A percentile compares a stretch with the other conserved stretches of the same genome.
phyloP scores from a whole-genome alignment of 306 rosid genomes.

The Gynostemma pentaphyllum region DNA sequence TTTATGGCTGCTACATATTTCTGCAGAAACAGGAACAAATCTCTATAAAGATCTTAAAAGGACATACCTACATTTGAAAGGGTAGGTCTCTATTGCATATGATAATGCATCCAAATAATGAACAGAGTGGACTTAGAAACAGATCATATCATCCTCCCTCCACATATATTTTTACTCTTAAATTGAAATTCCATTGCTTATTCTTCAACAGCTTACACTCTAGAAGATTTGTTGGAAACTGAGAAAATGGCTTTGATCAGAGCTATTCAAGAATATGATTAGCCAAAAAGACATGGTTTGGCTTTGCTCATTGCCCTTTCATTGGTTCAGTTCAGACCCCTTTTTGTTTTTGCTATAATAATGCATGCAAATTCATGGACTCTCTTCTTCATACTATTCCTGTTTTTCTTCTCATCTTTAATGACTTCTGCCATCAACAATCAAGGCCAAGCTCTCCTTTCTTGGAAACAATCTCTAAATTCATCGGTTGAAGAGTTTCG shows the following conservation, averaged over 20 bases:
- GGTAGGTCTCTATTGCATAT: constrained; percentile 2
- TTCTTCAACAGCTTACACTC: constrained; percentile 54
- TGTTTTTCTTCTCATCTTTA: constrained; percentile 3
- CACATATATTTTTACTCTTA: constrained; percentile 19
- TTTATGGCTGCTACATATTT: not conserved
- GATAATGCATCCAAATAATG: constrained; percentile 1
- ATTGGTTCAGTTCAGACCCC: constrained; percentile 53
- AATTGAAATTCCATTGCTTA: constrained; percentile 1
- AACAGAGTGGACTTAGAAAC: not conserved
- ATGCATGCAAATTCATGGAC: constrained; percentile 77
- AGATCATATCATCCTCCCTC: constrained; percentile 14
- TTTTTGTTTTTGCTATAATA: constrained; percentile 41
- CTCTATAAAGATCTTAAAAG: not conserved
- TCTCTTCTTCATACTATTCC: constrained; percentile 19
- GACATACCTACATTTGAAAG: not conserved
- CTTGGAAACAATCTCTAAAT: constrained; percentile 66
- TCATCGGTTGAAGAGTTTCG: constrained; percentile 32
- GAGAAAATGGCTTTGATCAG: constrained; percentile 42
- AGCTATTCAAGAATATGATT: constrained; percentile 8
- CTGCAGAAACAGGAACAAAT: not conserved
- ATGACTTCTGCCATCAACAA: constrained; percentile 38
- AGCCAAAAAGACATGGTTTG: constrained; percentile 75
- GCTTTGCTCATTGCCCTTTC: constrained; percentile 53
- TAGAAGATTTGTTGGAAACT: constrained; percentile 79
- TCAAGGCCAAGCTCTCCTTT: constrained; percentile 69